phyloP scores from a whole-genome alignment of 805 yeast species.

The Hanseniaspora meyeri region DNA sequence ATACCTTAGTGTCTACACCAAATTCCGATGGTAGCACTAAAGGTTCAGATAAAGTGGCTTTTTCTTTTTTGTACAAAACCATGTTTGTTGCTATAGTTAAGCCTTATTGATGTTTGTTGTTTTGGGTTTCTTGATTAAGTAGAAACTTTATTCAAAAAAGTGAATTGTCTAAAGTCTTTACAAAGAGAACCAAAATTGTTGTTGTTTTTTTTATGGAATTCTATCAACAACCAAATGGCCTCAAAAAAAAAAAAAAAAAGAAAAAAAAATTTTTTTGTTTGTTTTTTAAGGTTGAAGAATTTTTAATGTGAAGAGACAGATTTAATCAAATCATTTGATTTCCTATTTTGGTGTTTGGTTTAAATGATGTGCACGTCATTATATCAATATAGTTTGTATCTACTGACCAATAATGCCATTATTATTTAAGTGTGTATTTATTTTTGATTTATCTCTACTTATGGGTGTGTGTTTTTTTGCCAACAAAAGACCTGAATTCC shows the following conservation, averaged over 20 bases:
- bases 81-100: constrained; percentile 21
- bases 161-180: too few species aligned
- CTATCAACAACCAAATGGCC: background rate
- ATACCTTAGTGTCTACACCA: constrained; percentile 46
- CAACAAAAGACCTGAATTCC: too few species aligned
- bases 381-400: too few species aligned
- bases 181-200: too few species aligned
- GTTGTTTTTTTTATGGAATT: too few species aligned
- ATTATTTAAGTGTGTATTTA: too few species aligned
- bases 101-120: background rate
- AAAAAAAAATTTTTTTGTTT: background rate
- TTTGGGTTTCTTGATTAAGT: too few species aligned
- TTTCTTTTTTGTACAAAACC: constrained; percentile 70
- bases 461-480: too few species aligned
- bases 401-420: too few species aligned
- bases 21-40: constrained; percentile 43
- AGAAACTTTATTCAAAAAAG: too few species aligned
- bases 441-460: too few species aligned
- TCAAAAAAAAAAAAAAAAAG: background rate
- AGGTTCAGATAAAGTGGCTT: constrained; percentile 47
- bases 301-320: background rate
- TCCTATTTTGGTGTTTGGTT: background rate
- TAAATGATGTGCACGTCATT: background rate
- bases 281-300: background rate
- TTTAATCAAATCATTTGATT: constrained; percentile 1